Conservation (phyloP, 2,329 filamentous ascomycete genomes). For the Coleophoma eucalyptorum region DNA sequence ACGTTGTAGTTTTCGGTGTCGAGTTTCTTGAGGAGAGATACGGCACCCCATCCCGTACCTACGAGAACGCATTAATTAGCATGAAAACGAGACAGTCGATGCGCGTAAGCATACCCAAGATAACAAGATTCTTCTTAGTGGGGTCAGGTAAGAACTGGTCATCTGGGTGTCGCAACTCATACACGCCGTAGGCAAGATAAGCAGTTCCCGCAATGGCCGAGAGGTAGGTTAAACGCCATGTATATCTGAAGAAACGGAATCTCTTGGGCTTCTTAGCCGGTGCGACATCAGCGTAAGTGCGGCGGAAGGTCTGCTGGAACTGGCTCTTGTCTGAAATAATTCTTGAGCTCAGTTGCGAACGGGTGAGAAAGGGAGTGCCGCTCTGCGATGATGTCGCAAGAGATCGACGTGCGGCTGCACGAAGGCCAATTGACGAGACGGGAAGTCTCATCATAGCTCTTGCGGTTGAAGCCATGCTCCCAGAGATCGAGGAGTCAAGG, state of each 20-base stretch:
- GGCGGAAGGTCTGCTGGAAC: constrained; percentile 35
- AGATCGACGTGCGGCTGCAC: constrained; percentile 18
- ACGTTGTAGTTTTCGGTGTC: constrained; percentile 99
- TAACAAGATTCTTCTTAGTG: constrained; percentile 92
- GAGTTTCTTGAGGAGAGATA: constrained; percentile 96
- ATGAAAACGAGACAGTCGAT: constrained; percentile 4
- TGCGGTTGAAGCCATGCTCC: constrained; percentile 26
- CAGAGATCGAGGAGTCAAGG: constrained; percentile 8
- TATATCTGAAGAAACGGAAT: constrained; percentile 70
- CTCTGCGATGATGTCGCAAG: constrained; percentile 20
- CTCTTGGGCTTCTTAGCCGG: constrained; percentile 49
- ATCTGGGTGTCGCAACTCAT: constrained; percentile 73
- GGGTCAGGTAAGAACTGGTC: constrained; percentile 79
- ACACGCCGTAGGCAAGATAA: constrained; percentile 78
- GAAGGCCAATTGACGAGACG: constrained; percentile 24
- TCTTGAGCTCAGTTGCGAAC: constrained; percentile 19
- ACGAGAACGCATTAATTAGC: constrained; percentile 6
- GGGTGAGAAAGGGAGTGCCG: constrained; percentile 13
- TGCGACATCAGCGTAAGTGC: constrained; percentile 35
- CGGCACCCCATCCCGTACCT: constrained; percentile 96
- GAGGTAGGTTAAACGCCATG: constrained; percentile 80
- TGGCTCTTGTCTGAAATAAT: constrained; percentile 17
- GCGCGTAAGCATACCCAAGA: constrained; percentile 65
- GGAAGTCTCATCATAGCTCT: constrained; percentile 26
- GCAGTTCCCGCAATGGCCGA: constrained; percentile 65